phyloP scores from a whole-genome alignment of 352 stramenopile genomes.

The Phytopythium cucurbitacearum region DNA sequence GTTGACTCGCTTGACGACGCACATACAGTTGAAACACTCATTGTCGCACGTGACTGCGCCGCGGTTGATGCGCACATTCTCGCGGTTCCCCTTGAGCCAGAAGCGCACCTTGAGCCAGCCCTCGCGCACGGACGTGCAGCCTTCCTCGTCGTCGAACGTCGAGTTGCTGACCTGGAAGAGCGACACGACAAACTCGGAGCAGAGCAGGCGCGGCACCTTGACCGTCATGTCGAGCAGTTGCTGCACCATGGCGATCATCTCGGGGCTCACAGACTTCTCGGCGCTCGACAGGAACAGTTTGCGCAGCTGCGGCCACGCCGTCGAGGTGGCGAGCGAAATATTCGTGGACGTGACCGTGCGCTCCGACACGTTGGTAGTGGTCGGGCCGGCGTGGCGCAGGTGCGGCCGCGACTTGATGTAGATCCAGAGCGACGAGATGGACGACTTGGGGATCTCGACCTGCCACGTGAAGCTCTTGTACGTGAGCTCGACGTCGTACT shows the following conservation, averaged over 20 bases:
- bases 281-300: conserved; percentile 78
- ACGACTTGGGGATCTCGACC: conserved; percentile 54
- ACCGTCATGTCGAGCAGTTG: conserved; percentile 68
- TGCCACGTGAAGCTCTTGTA: conserved; percentile 63
- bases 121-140: conserved; percentile 73
- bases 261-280: conserved; percentile 60
- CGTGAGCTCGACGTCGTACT: conserved; percentile 72
- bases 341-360: not conserved
- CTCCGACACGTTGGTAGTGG: not conserved
- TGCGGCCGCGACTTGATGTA: conserved; percentile 44
- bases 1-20: conserved; percentile 80
- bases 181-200: conserved; percentile 65
- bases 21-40: conserved; percentile 89
- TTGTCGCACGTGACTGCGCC: conserved; percentile 77
- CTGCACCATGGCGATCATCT: conserved; percentile 80
- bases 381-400: not conserved
- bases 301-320: conserved; percentile 58
- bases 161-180: conserved; percentile 83
- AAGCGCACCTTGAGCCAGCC: conserved; percentile 80
- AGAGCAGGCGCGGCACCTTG: conserved; percentile 52
- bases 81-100: conserved; percentile 82
- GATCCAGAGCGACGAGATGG: conserved; percentile 51
- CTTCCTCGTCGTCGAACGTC: conserved; percentile 83
- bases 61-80: conserved; percentile 83
- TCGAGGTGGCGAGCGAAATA: not conserved